A percentile compares a stretch with the other conserved stretches of the same genome.
Conservation (phyloP, 805 yeast species). For the Lachancea kluyveri region DNA sequence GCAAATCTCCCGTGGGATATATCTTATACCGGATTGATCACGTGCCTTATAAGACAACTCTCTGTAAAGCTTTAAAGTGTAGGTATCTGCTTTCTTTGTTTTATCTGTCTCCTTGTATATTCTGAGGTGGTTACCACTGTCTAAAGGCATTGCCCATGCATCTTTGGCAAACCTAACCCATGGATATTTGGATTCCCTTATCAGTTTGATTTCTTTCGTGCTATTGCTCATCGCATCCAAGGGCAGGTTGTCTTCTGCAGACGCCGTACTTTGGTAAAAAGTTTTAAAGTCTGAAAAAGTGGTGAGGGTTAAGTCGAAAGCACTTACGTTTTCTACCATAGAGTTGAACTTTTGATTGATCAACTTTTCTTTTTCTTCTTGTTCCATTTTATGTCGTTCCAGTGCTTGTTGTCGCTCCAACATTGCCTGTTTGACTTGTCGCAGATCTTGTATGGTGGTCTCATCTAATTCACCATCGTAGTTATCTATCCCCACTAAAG, state of each 20-base stretch:
- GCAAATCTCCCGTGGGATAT: conserved; percentile 11
- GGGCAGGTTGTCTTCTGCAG: neutral
- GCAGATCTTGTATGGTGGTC: conserved; percentile 30
- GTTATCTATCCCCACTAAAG: conserved; percentile 35
- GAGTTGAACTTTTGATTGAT: conserved; percentile 12
- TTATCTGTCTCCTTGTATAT: conserved; percentile 22
- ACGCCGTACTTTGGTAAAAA: conserved; percentile 15
- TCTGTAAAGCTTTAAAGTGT: conserved; percentile 15
- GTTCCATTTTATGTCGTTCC: conserved; percentile 11
- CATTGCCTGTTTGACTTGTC: conserved; percentile 18
- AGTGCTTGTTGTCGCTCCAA: conserved; percentile 13
- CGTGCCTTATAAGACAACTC: conserved; percentile 17
- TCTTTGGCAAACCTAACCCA: conserved; percentile 30
- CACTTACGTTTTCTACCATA: conserved; percentile 12
- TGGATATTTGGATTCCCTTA: conserved; percentile 27
- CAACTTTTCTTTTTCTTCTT: conserved; percentile 7
- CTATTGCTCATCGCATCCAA: conserved; percentile 3
- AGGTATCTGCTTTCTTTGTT: conserved; percentile 9
- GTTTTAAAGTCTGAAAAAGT: conserved; percentile 37
- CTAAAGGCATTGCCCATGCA: conserved; percentile 30
- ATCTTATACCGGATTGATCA: conserved; percentile 10
- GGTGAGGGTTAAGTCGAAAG: conserved; percentile 31
- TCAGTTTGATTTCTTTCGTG: conserved; percentile 13
- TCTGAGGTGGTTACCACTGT: conserved; percentile 16
- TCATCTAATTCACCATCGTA: conserved; percentile 24